A percentile compares a stretch with the other conserved stretches of the same genome.
Evolutionary conservation across 345 rosid species (phyloP).

Genomic region (Gossypium sturtianum): DNA sequence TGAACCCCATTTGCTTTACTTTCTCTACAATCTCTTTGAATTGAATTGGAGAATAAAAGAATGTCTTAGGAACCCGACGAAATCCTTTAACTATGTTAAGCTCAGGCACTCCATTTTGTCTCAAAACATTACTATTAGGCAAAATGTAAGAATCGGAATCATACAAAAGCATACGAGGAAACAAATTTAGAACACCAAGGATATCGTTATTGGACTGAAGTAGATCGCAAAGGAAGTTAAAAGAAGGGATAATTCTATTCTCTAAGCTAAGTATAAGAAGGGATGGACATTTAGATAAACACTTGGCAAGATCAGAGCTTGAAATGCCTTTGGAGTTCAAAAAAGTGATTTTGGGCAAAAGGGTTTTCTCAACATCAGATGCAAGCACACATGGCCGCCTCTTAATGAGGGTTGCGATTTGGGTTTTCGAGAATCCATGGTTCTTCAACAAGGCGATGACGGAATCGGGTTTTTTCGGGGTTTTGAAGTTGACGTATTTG

Average conservation of each 20-base stretch:
- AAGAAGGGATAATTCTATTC: constrained; percentile 3
- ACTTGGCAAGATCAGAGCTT: background rate
- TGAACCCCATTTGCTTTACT: constrained; percentile 18
- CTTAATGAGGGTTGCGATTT: background rate
- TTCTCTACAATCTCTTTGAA: constrained; percentile 10
- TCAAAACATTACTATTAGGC: constrained; percentile 1
- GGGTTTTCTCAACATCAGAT: background rate
- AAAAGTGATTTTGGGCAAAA: constrained; percentile 24
- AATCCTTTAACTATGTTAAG: background rate
- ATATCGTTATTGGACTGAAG: background rate
- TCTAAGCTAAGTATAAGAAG: background rate
- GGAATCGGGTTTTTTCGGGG: background rate
- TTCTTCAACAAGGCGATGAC: background rate
- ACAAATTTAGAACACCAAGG: background rate
- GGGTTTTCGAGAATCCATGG: background rate
- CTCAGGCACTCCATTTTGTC: constrained; percentile 18
- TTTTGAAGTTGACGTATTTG: background rate
- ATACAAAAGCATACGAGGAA: background rate
- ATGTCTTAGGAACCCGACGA: background rate
- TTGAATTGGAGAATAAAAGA: background rate
- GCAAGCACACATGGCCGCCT: background rate
- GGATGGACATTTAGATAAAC: background rate
- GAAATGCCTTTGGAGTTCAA: constrained; percentile 14
- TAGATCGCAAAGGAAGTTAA: background rate
- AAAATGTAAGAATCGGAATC: background rate